phyloP scores from a whole-genome alignment of 441 rosid genomes.

The Erodium chrysanthum region DNA sequence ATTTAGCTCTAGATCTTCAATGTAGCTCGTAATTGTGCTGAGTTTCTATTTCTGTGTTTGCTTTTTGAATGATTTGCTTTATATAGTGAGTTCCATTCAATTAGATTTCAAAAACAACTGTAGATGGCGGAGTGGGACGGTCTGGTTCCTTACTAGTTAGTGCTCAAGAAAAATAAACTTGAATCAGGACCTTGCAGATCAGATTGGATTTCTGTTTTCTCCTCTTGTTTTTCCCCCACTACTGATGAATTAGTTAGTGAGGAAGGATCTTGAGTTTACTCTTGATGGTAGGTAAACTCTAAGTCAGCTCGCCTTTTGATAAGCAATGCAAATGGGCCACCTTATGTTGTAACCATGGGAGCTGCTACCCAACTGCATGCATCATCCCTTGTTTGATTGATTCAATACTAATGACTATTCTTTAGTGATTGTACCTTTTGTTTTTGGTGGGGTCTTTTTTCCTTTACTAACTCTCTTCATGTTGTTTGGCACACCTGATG shows the following conservation, averaged over 20 bases:
- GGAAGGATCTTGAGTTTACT: neutral
- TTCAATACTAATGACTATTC: neutral
- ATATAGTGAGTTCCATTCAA: neutral
- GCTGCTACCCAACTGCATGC: neutral
- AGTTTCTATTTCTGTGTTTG: neutral
- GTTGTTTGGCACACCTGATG: constrained; percentile 7
- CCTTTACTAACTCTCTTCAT: constrained; percentile 1
- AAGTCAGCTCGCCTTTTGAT: neutral
- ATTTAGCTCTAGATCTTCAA: neutral
- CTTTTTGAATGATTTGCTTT: neutral
- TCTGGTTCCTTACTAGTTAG: neutral
- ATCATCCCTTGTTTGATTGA: no score
- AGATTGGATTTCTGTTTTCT: neutral
- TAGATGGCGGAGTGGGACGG: neutral
- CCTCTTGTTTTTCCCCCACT: neutral
- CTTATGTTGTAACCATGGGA: neutral
- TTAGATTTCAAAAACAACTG: neutral
- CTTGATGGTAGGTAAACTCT: neutral
- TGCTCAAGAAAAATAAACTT: neutral
- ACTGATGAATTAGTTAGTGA: neutral
- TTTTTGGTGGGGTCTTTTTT: neutral
- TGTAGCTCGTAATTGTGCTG: neutral
- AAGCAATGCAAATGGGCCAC: neutral
- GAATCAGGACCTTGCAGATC: neutral
- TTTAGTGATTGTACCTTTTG: neutral